Evolutionary conservation across 768 basidiomycete genomes (phyloP).

Genomic region (Boletus subcaerulescens): DNA sequence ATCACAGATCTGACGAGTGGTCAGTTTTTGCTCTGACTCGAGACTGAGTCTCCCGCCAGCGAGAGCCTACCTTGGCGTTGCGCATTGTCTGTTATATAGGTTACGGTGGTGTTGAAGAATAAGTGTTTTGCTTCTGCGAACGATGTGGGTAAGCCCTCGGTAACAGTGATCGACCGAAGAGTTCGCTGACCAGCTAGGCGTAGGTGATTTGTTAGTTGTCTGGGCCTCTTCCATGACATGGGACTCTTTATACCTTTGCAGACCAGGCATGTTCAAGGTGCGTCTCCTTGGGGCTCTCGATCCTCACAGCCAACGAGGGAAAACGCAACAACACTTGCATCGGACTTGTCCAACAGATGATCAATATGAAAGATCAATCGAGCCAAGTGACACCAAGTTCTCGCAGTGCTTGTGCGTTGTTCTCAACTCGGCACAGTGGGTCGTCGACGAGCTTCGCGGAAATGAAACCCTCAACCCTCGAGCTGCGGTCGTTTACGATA

Average conservation of each 20-base stretch:
- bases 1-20: background rate
- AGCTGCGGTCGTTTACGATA: background rate
- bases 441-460: background rate
- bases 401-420: background rate
- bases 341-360: background rate
- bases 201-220: background rate
- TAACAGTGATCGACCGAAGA: background rate
- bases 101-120: background rate
- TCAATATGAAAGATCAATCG: background rate
- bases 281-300: background rate
- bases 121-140: slow-evolving; percentile 2
- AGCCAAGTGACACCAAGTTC: background rate
- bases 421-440: background rate
- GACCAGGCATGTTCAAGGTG: background rate
- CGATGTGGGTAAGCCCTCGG: background rate
- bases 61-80: slow-evolving; percentile 6
- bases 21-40: background rate
- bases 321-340: background rate
- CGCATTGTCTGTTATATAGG: slow-evolving; percentile 5
- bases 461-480: slow-evolving; percentile 8
- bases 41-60: background rate
- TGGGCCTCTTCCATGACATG: background rate
- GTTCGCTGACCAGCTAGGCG: slow-evolving; percentile 10
- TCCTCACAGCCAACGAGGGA: background rate
- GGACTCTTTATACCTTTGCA: slow-evolving; percentile 15